These are phyloP conservation scores for Puccinia hordei DNA, from an alignment of 1,284 basidiomycete species.

Conservation along the genomic window DNA sequence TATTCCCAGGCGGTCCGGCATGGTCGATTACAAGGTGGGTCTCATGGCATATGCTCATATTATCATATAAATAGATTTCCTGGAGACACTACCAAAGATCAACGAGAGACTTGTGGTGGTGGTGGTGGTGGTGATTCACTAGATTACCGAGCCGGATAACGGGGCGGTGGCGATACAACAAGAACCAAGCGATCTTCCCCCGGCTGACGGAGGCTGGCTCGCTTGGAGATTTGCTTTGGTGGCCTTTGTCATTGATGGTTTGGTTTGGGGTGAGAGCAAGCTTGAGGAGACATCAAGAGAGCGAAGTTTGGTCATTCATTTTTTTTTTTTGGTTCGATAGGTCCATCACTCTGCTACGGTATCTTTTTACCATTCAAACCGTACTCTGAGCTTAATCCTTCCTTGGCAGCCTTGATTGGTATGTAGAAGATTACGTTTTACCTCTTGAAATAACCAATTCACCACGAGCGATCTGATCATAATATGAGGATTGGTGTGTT, in stretches of 20 bases:
- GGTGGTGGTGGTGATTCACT: too few relatives aligned
- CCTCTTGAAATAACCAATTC: background rate
- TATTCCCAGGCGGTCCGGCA: background rate
- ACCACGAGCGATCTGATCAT: too few relatives aligned
- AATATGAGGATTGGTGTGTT: too few relatives aligned
- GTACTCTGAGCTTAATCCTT: constrained; percentile 39
- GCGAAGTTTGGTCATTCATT: background rate
- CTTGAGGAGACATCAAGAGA: background rate
- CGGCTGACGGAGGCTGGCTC: constrained; percentile 26
- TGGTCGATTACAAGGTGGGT: background rate
- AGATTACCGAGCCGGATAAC: constrained; percentile 1
- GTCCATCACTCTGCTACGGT: constrained; percentile 38
- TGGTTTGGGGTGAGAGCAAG: constrained; percentile 29
- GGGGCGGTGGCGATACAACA: constrained; percentile 4
- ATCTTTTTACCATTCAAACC: constrained; percentile 34
- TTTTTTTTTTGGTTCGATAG: background rate
- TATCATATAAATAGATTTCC: too few relatives aligned
- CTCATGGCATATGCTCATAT: background rate
- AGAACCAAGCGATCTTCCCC: constrained; percentile 13
- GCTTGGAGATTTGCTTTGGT: constrained; percentile 41
- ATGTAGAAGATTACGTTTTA: background rate
- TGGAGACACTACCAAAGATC: too few relatives aligned
- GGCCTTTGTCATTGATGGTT: constrained; percentile 34
- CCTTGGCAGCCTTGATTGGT: constrained; percentile 41
- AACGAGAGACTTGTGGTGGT: background rate